Evolutionary conservation across 352 stramenopile species (phyloP), one percentile per base, ranked within the genome.

Genomic region (Globisporangium okanoganense): DNA sequence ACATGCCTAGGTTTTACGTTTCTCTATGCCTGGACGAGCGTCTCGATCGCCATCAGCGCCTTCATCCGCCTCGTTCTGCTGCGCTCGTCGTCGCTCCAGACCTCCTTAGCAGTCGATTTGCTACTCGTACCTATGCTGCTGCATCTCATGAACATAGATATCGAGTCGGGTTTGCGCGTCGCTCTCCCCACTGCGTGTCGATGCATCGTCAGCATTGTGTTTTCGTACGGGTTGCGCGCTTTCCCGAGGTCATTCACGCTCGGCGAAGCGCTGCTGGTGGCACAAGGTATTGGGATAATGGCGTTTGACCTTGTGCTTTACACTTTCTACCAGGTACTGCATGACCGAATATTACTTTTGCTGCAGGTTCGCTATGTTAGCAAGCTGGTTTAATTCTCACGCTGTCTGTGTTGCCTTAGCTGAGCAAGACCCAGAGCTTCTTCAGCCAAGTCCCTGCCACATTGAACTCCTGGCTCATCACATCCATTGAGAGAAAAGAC

Each of bases 171-270:
- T 6, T 2, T 40, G 36, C 48, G 22, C 7, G 72, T 75, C 56
- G 40, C 84, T 25, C 45, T 89, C 27, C 61, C 73, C 3, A 73
- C 76, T 0, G 51, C 71, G 35, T 71, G 63, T 33, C 68, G 79
- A 31, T 56, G 71, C 10, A 3, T 74, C 20, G 68, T 82, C 48
- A 68, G 68, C 33, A 5, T 60, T 58, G 62, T 84, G 16, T 59
- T 92, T 14, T 54, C 62, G 36, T 76, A 67, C 22, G 82, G 78
- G 0, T 60, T 87, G 9, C 58, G 66, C 10, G 67, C 72, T 5
- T 56, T 93, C 5, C 72, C 72, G 16, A 67, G 73, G 5, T 94
- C 85, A 10, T 92, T 95, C 52, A 95, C 81, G 2, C 50, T 91
- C 31, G 83, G 85, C 0, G 85, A 95, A 64, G 82, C 75, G 10